Base-by-base conservation (phyloP, 1,284 basidiomycete genomes). In the Cutaneotrichosporon cyanovorans region DNA sequence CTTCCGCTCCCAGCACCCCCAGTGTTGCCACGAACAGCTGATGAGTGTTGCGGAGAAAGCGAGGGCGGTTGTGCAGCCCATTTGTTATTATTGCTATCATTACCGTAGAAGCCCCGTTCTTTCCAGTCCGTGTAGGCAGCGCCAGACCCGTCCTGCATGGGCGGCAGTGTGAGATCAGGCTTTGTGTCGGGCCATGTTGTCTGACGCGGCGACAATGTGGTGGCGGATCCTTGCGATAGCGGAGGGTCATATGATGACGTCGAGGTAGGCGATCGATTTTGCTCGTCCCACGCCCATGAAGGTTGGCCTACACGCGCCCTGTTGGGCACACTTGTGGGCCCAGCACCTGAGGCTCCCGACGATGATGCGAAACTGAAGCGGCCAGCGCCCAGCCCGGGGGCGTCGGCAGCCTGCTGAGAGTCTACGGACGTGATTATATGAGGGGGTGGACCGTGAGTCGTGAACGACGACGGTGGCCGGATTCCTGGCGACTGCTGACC, bases 101-200 rank as follows among this genome's bases (percentile, higher is more conserved):
- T n/a, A 7, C 25, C 25, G 43, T 50, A 50, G 2, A 40, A 22
- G 2, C 44, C 20, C 4, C 49, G 40, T 19, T 46, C 44, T 32
- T 48, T 45, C 51, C 51, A 53, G 21, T 53, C 45, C 16, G 18
- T 30, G 32, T 45, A 51, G 16, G 46, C 19, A 10, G 44, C 15
- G 10, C 33, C 38, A 7, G 39, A 45, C 9, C 37, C 42, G 14
- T 51, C 52, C 34, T 50, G 52, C 14, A 54, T 37, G 16, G 46
- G 52, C 4, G 48, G 48, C 4, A 54, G 28, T 2, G 48, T 50
- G 31, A 45, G 18, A 14, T 38, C 42, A n/a, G 44, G 38, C 5
- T 35, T 40, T 18, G 42, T 33, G 37, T 35, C 41, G 10, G 32
- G 25, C 32, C 23, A 40, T n/a, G 41, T 10, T 8, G 30, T 35